Evolutionary conservation across 305 asterid genomes (phyloP), one percentile per base, ranked within the genome.

Genomic region (Fraxinus dipetala): DNA sequence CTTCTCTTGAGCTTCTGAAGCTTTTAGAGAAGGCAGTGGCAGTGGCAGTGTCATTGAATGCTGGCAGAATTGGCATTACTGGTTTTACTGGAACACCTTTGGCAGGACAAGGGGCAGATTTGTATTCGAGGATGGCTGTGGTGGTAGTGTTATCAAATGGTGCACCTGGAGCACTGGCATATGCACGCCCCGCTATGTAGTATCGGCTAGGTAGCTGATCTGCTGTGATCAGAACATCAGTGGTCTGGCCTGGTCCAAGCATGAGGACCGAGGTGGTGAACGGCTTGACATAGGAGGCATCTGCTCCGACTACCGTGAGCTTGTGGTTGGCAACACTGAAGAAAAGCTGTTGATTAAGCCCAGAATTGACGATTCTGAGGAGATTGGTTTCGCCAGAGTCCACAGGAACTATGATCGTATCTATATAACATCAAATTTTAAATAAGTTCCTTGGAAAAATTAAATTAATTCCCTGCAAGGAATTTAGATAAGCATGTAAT

Each of bases 231-330:
- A 89, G 84, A 24, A 89, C 91, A 72, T 89, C 90, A 1, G 91
- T 87, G 8, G 91, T 89, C 51, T 89, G 91, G 5, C 91, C 91
- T 2, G 91, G 91, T 73, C 91, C 91, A 1, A 89, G 82, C 48
- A 38, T 38, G 14, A 38, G 14, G 48, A 38, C 48, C 7, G 48
- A 8, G 48, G 48, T 38, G 48, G 13, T 38, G 48, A 38, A 38
- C 13, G 48, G 48, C 48, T 38, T 9, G 48, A 38, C 48, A 9
- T 38, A 38, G 48, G 48, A 38, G 48, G 48, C 48, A 11, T 38
- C 48, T 38, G 48, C 48, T 38, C 48, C 48, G 7, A 38, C 48
- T 8, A 38, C 48, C 90, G 87, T 87, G 48, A 38, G 48, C 14
- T 38, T 38, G 48, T 38, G 48, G 48, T 38, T 38, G 48, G 48